Percentiles rank a stretch among this genome's conserved stretches.
Evolutionary conservation across 768 basidiomycete species (phyloP).

Genomic region (Leccinum subtestaceum): DNA sequence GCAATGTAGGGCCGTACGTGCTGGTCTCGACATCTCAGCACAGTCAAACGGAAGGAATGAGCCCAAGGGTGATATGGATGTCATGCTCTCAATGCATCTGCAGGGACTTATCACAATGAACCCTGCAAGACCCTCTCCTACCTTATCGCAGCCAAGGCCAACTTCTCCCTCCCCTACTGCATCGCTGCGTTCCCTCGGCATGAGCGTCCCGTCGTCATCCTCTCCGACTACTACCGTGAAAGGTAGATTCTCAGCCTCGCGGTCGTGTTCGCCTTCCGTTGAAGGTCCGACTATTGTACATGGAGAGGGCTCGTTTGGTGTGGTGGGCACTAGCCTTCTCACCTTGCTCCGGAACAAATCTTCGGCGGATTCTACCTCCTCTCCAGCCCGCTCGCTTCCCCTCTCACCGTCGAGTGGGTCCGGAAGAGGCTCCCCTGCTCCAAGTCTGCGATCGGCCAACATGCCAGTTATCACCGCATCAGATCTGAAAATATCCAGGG

Average conservation of each 20-base stretch:
- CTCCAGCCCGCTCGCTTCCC: slow-evolving; percentile 33
- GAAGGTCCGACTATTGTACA: slow-evolving; percentile 43
- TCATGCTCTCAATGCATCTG: slow-evolving; percentile 75
- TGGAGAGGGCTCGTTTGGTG: slow-evolving; percentile 55
- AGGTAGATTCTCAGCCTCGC: slow-evolving; percentile 23
- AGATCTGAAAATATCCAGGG: slow-evolving; percentile 40
- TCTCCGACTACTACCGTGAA: slow-evolving; percentile 20
- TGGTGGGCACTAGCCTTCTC: slow-evolving; percentile 53
- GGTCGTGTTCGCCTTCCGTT: slow-evolving; percentile 31
- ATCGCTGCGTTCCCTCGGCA: slow-evolving; percentile 27
- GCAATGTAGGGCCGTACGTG: slow-evolving; percentile 56
- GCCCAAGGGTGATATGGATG: slow-evolving; percentile 78
- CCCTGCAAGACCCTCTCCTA: slow-evolving; percentile 10
- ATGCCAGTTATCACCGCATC: slow-evolving; percentile 23
- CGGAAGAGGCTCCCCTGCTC: slow-evolving; percentile 23
- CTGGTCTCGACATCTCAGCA: slow-evolving; percentile 54
- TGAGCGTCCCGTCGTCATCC: slow-evolving; percentile 16
- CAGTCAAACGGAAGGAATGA: slow-evolving; percentile 47
- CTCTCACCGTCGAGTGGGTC: slow-evolving; percentile 22
- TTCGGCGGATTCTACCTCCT: slow-evolving; percentile 24
- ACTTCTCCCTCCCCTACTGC: slow-evolving; percentile 30
- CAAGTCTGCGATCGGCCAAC: slow-evolving; percentile 25
- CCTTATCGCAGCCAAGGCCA: slow-evolving; percentile 15
- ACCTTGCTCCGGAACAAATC: slow-evolving; percentile 47
- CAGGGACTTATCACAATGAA: slow-evolving; percentile 50